Base-by-base conservation (phyloP, 2,329 filamentous ascomycete genomes). In the Zymoseptoria brevis region DNA sequence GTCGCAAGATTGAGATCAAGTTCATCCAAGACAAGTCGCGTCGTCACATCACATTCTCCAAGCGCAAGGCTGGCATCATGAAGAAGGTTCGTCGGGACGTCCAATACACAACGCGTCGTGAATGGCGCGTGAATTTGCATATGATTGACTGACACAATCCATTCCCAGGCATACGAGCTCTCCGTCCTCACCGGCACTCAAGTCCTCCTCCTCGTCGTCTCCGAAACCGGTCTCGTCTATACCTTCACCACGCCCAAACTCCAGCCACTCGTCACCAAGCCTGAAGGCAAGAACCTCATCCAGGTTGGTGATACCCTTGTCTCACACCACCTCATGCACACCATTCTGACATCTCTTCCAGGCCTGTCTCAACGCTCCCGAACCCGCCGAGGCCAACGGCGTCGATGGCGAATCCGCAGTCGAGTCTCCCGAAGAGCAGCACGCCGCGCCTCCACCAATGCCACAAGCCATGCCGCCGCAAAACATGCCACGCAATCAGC, bases 21-120 rank as follows among this genome's bases (percentile, higher is more conserved):
- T 99, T 99, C 80, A 99, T 99, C 77, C 93, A 92, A 78, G 94
- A 99, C 80, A 99, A 99, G 82, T 97, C 93, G 79, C 91, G 94
- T 79, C 89, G 94, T 64, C 94, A 99, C 81, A 99, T 97, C 75
- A 97, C 94, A 72, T 97, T 99, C 77, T 97, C 93, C 69, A 99
- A 99, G 86, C 90, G 94, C 76, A 99, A 99, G 82, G 94, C 94
- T 58, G 94, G 94, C 70, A 97, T 99, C 77, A 97, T 99, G 94
- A 97, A 99, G 84, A 97, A 97, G 91, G 94, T 96, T 75, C 59
- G 66, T 62, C 53, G 24, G 35, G 50, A 22, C 54, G 55, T 54
- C 30, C 30, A 22, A 21, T 35, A 16, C 35, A 45, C 30, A 59
- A 62, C 64, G 59, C 62, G 60, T 60, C 56, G 35, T 50, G 30